Percentiles rank a stretch among this genome's conserved stretches.
Evolutionary conservation across 495 filamentous ascomycete genomes (phyloP).

Genomic region (Sabuloglossum arenarium): DNA sequence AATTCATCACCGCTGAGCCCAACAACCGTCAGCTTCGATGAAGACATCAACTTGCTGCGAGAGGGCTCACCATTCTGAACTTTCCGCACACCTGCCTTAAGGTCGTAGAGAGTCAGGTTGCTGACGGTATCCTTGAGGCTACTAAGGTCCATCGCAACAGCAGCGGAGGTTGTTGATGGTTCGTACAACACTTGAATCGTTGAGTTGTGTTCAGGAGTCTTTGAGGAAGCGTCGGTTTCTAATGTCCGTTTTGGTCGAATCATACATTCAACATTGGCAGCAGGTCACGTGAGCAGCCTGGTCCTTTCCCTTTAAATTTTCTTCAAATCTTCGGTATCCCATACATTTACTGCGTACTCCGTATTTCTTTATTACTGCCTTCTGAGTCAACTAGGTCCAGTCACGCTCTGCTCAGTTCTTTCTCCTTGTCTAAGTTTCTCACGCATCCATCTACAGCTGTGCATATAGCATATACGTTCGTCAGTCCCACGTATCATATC

Average conservation of each 20-base stretch:
- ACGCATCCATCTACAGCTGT: too few relatives aligned
- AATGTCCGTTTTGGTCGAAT: conserved; percentile 1
- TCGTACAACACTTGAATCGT: too few relatives aligned
- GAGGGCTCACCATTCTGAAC: conserved; percentile 77
- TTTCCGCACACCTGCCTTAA: conserved; percentile 93
- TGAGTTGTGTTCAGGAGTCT: background rate
- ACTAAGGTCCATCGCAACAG: conserved; percentile 55
- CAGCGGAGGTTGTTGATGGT: background rate
- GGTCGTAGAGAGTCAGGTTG: conserved; percentile 88
- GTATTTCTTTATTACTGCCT: background rate
- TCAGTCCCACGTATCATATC: background rate
- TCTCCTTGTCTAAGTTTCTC: background rate
- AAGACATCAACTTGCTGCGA: conserved; percentile 2
- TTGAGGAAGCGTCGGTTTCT: background rate
- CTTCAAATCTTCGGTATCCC: too few relatives aligned
- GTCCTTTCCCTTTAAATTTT: background rate
- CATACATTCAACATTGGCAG: background rate
- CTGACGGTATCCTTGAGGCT: conserved; percentile 73
- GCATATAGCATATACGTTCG: too few relatives aligned
- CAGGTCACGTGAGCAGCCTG: background rate
- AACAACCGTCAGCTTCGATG: conserved; percentile 9
- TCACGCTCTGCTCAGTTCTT: background rate
- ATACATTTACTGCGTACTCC: too few relatives aligned
- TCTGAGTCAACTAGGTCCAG: background rate
- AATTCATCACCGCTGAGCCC: conserved; percentile 84